Evolutionary conservation across 1,139 yeast genomes (phyloP), one percentile per base, ranked within the genome.

Genomic region (Candida anutae): DNA sequence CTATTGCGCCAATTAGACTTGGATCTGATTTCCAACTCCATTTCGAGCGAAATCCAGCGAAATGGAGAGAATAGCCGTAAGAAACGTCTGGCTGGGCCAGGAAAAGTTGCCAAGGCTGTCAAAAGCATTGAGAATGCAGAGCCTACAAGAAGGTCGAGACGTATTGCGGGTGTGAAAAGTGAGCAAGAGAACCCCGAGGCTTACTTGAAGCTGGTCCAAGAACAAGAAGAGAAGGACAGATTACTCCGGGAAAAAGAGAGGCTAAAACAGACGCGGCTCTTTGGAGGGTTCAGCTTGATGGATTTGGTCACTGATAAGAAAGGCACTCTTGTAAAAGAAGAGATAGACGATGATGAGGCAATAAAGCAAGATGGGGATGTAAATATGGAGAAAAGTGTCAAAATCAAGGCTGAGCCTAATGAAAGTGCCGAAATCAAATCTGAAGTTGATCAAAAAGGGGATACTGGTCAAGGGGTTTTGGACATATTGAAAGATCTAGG

Each of bases 111-210:
- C 4, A 23, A 22, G 5, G 15, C 32, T 16, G 40, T 45, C 2
- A 52, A 50, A 31, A 43, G 35, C 16, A n/a, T n/a, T n/a, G 58
- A 54, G 18, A 51, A 53, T 2, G 36, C 47, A 3, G 53, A 58
- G 24, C 83, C 87, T 0, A 58, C 74, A 3, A 61, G 85, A 50
- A 59, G 83, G 38, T 78, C 87, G 0, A 61, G 78, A 35, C 59
- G 90, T 39, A 42, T 79, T 21, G 81, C 81, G 2, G 88, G 88
- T 1, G 72, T 76, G 3, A 59, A 62, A 33, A 50, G 61, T 24
- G 70, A 62, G 30, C 56, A 36, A 8, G 44, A 58, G 25, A 53
- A 63, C 32, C 54, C 64, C 2, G 64, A 56, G 29, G 72, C 53
- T 37, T 52, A 36, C 35, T 38, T 44, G 45, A 55, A 39, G 33